A percentile compares a stretch with the other conserved stretches of the same genome.
Evolutionary conservation across 352 stramenopile genomes (phyloP).

Genomic region (Pythium aphanidermatum): DNA sequence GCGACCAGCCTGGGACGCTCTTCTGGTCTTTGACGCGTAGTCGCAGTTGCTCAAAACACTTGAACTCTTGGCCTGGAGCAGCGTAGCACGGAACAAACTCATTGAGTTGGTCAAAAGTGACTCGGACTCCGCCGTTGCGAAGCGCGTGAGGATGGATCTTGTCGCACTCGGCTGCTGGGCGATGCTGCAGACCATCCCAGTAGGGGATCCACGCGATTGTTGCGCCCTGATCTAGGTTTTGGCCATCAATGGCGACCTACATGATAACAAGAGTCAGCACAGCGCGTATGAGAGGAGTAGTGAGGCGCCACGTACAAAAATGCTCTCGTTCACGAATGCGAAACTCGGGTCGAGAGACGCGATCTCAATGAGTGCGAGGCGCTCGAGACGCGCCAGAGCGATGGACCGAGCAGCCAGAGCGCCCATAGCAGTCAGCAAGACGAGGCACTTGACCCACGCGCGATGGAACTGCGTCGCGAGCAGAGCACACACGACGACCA

Average conservation of each 20-base stretch:
- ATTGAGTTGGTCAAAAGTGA: slow-evolving; percentile 64
- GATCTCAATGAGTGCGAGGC: slow-evolving; percentile 54
- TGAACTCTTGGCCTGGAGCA: slow-evolving; percentile 29
- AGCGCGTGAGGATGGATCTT: slow-evolving; percentile 56
- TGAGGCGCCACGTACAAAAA: slow-evolving; percentile 49
- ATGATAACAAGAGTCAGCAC: background rate
- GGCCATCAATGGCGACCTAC: slow-evolving; percentile 73
- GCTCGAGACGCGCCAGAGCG: slow-evolving; percentile 39
- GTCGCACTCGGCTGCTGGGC: slow-evolving; percentile 27
- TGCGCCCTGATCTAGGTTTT: slow-evolving; percentile 70
- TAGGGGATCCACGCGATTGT: slow-evolving; percentile 67
- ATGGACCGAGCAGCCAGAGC: slow-evolving; percentile 28
- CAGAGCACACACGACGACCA: slow-evolving; percentile 11
- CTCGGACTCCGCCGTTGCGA: slow-evolving; percentile 60
- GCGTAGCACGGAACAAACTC: slow-evolving; percentile 74
- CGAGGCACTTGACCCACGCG: slow-evolving; percentile 47
- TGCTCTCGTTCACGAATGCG: slow-evolving; percentile 76
- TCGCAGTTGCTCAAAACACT: slow-evolving; percentile 68
- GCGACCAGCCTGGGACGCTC: slow-evolving; percentile 75
- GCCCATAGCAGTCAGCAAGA: slow-evolving; percentile 26
- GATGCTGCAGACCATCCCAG: slow-evolving; percentile 56
- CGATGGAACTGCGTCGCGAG: slow-evolving; percentile 50
- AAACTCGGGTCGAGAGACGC: slow-evolving; percentile 65
- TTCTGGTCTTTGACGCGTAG: slow-evolving; percentile 82
- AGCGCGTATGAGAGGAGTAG: background rate